Evolutionary conservation across 2,329 filamentous ascomycete species (phyloP), one percentile per base, ranked within the genome.

Genomic region (Alternaria gansuensis): DNA sequence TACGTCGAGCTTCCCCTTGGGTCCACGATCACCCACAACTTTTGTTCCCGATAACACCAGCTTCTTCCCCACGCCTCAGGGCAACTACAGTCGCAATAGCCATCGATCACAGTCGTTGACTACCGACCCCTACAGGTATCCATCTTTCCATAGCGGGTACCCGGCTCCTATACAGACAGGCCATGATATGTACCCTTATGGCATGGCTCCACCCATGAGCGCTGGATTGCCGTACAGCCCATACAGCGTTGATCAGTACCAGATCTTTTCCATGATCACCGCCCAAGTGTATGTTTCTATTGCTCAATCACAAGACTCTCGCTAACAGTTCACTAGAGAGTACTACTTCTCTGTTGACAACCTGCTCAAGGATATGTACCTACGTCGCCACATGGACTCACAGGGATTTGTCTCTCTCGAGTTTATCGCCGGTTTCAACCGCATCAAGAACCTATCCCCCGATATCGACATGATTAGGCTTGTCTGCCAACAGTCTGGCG

Each of bases 311-410:
- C 13, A 36, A 43, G 13, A 9, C 7, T 13, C 56, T 34, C 34
- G 54, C 75, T 79, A 73, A 81, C 62, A 40, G 14, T 75, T 64
- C 24, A 81, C 85, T 73, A 85, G 93, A 36, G 92, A 97, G 72
- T 99, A 97, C 81, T 99, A 99, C 79, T 97, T 99, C 80, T 98
- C 94, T 0, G 86, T 97, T 28, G 91, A 97, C 72, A 99, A 99
- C 75, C 84, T 98, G 49, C 91, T 92, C 84, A 97, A 97, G 79
- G 95, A 99, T 73, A 84, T 91, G 72, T 98, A 88, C 78, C 83
- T 99, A 59, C 89, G 95, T 57, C 88, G 87, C 71, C 89, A 93
- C 69, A 98, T 99, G 95, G 94, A 99, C 75, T 91, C 90, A 1
- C 91, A 98, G 76, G 95, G 95, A 17, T 98, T 93, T 72, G 93